Evolutionary conservation across 1,139 yeast species (phyloP).

Genomic region (Yamadazyma membranifaciens): DNA sequence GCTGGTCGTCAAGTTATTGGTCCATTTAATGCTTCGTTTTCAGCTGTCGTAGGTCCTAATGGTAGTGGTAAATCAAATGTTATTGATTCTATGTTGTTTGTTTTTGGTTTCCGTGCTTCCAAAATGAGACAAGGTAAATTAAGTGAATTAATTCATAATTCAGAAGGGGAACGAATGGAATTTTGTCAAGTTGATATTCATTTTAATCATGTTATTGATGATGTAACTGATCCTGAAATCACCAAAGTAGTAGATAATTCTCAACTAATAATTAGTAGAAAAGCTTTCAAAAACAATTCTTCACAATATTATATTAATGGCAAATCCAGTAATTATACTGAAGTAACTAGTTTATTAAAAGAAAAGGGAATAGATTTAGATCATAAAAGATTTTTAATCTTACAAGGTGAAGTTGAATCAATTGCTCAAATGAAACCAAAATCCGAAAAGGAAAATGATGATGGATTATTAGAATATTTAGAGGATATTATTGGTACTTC

Average conservation of each 20-base stretch:
- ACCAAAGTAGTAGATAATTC: conserved; percentile 47
- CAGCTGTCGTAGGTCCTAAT: conserved; percentile 99
- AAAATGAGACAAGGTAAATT: conserved; percentile 96
- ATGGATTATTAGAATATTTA: conserved; percentile 87
- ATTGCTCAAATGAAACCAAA: conserved; percentile 99
- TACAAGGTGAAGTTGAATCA: conserved; percentile 98
- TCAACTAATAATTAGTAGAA: conserved; percentile 70
- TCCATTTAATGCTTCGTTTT: conserved; percentile 89
- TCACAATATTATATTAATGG: conserved; percentile 80
- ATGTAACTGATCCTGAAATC: conserved; percentile 14
- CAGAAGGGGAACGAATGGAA: conserved; percentile 62
- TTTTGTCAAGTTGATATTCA: conserved; percentile 93
- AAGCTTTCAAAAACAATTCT: conserved; percentile 71
- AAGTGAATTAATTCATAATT: conserved; percentile 86
- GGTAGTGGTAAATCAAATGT: conserved; percentile 98
- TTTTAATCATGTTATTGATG: conserved; percentile 76
- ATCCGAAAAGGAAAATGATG: conserved; percentile 90
- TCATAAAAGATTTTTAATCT: conserved; percentile 88
- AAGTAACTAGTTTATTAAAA: conserved; percentile 71
- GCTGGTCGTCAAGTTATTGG: conserved; percentile 95
- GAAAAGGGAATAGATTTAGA: conserved; percentile 92
- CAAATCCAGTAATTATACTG: conserved; percentile 67
- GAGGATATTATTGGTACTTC: conserved; percentile 98
- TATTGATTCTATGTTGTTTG: conserved; percentile 92
- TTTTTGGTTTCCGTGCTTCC: conserved; percentile 93